Evolutionary conservation across 345 rosid genomes (phyloP), one percentile per base, ranked within the genome.

Genomic region (Citrus cavaleriei): DNA sequence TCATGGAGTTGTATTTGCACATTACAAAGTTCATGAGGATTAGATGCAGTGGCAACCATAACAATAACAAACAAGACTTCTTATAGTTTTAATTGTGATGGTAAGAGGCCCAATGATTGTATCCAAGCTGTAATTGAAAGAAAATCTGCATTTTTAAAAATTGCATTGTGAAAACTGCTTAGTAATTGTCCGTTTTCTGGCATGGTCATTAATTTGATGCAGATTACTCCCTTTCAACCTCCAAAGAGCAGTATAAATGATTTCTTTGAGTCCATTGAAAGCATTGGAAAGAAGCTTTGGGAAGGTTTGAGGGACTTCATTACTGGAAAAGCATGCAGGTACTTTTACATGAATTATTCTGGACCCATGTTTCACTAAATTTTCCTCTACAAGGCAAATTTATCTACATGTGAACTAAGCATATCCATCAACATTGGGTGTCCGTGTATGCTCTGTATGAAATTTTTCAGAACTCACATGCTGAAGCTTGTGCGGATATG

Each of bases 281-380:
- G 74, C 68, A 38, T 90, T 10, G 89, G 91, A 91, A 84, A 79
- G 68, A 89, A 83, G 70, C 77, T 93, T 7, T 88, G 93, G 92
- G 87, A 90, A 82, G 91, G 86, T 81, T 83, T 91, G 73, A 79
- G 85, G 19, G 97, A 90, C 78, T 96, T 92, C 85, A 81, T 96
- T 73, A 89, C 90, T 9, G 99, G 98, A 74, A 87, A 85, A 74
- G 81, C 91, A 82, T 91, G 99, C 97, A 92, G 99, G 98, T 93
- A 79, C 35, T 28, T 67, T 22, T 67, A 37, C 37, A 49, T 40
- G 40, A 58, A 60, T 54, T 58, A 18, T 54, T 28, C 19, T 51
- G 25, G 13, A 19, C 8, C 65, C 28, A 35, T 22, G 42, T 72
- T 24, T 30, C 27, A 22, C 58, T 3, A 55, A 34, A 70, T 16